A percentile compares a stretch with the other conserved stretches of the same genome.
These are phyloP conservation scores for Apiospora sp. DNA, from an alignment of 2,329 filamentous ascomycete genomes.

Conservation along the genomic window DNA sequence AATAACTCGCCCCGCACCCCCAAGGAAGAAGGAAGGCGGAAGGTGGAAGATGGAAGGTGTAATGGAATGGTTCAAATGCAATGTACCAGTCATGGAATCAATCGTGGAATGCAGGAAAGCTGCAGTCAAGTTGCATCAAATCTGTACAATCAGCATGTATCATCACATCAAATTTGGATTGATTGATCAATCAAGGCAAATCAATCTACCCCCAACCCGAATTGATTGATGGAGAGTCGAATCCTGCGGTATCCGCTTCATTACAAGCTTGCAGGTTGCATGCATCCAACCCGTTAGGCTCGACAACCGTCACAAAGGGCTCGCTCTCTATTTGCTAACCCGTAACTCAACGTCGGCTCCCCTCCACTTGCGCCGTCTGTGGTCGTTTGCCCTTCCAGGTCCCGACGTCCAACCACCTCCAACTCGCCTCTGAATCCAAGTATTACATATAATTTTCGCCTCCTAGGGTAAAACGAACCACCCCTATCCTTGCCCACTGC, in stretches of 20 bases:
- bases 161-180: not conserved
- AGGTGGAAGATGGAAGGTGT: not conserved
- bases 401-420: not conserved
- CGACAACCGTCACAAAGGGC: not conserved
- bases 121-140: not conserved
- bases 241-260: not conserved
- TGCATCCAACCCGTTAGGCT: not conserved
- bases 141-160: not conserved
- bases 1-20: slow-evolving; percentile 4
- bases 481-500: slow-evolving; percentile 7
- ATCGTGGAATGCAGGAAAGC: not conserved
- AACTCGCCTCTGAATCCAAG: not conserved
- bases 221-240: not conserved
- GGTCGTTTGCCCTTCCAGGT: not conserved
- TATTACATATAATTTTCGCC: slow-evolving; percentile 5
- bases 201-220: not conserved
- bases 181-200: too few species aligned
- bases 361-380: not conserved
- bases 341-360: not conserved
- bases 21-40: not conserved
- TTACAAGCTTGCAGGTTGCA: not conserved
- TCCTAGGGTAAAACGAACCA: not conserved
- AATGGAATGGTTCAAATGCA: not conserved
- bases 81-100: not conserved
- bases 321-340: not conserved